Percentiles rank a stretch among this genome's conserved stretches.
Conservation (phyloP, 176 grass and related monocot species). For the Carex cristatella region DNA sequence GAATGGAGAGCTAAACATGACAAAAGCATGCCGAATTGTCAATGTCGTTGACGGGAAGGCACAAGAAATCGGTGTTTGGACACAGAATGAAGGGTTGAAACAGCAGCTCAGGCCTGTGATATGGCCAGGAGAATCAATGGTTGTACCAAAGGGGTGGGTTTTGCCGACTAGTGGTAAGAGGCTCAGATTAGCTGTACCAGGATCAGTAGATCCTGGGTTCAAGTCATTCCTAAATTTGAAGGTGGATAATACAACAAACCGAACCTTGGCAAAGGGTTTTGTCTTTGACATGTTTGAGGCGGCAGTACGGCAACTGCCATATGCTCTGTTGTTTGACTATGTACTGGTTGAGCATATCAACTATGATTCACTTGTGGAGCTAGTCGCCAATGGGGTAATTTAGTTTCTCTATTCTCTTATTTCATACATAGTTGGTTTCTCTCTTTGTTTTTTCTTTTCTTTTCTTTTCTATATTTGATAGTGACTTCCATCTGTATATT, state of each 20-base stretch:
- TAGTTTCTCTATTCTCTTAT: background rate
- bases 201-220: slow-evolving; percentile 27
- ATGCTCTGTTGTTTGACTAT: slow-evolving; percentile 67
- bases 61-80: slow-evolving; percentile 56
- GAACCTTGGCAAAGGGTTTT: slow-evolving; percentile 51
- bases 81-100: slow-evolving; percentile 19
- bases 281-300: slow-evolving; percentile 86
- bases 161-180: slow-evolving; percentile 39
- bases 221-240: slow-evolving; percentile 32
- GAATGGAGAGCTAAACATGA: slow-evolving; percentile 35
- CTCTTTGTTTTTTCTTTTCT: background rate
- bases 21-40: slow-evolving; percentile 34
- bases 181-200: slow-evolving; percentile 46
- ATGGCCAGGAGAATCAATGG: slow-evolving; percentile 56
- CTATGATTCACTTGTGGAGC: background rate
- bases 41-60: slow-evolving; percentile 45
- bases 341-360: background rate
- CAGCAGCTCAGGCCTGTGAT: slow-evolving; percentile 38
- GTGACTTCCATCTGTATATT: background rate
- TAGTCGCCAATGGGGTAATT: background rate
- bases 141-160: slow-evolving; percentile 42
- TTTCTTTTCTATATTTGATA: background rate
- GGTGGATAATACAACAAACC: slow-evolving; percentile 38
- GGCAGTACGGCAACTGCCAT: slow-evolving; percentile 60
- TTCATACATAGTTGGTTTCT: background rate